Evolutionary conservation across 805 yeast genomes (phyloP), one percentile per base, ranked within the genome.

Genomic region (Cyberlindnera bimundalis): DNA sequence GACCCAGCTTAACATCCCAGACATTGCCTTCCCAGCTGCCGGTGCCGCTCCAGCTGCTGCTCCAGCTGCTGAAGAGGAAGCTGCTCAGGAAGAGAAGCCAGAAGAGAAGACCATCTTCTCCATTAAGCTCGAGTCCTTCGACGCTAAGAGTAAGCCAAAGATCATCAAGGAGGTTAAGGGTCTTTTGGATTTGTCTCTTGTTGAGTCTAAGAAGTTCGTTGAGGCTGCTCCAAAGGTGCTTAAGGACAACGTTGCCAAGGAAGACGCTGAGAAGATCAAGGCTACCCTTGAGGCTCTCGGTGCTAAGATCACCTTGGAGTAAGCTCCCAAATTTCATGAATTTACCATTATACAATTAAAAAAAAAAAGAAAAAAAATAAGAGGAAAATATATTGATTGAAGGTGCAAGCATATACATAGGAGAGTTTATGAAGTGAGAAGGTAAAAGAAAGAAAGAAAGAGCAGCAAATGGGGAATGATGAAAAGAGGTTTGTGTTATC

Each of bases 251-350:
- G 89, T 93, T 47, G 83, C 95, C 48, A 93, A 93, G 76, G 99
- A 87, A 62, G 99, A 93, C 58, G 98, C 98, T 52, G 97, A 91
- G 59, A 89, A 90, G 77, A 84, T 93, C 64, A 91, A 93, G 74
- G 74, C 85, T 46, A 80, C 95, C 48, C 76, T 93, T 61, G 99
- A 93, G 72, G 93, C 79, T 39, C 76, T 91, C 57, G 99, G 99
- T 65, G 99, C 96, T 51, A 93, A 93, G 77, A 76, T 93, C 59
- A 55, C 78, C 43, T 73, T 93, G 63, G 99, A 93, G 74, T 93
- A 80, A 67, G 17, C 17, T 10, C 3, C 5, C 15, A 15, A 6
- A 8, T 14, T 14, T 14, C 13, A 29, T 16, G 19, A 29, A 14
- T 10, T 29, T 16, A 26, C 15, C 19, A 29, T 29, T 14, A 29